Conservation (phyloP, 169 alveolate genomes). For the Eimeria nieschulzi region DNA sequence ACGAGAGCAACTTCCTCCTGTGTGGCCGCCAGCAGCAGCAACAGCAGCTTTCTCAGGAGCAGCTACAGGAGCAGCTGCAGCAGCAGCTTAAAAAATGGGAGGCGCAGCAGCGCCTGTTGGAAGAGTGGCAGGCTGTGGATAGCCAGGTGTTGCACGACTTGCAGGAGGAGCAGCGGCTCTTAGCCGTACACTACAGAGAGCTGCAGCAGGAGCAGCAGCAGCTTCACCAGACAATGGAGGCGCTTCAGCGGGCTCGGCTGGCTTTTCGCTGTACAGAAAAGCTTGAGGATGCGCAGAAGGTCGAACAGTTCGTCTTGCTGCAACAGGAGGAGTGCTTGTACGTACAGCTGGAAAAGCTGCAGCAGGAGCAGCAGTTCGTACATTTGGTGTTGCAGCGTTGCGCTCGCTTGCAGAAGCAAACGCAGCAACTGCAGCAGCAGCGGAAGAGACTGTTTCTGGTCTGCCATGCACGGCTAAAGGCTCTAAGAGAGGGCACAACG, state of each 20-base stretch:
- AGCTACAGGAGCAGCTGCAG: not conserved
- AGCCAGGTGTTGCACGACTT: not conserved
- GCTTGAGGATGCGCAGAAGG: not conserved
- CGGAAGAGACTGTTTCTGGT: not conserved
- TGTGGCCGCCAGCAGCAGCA: no score
- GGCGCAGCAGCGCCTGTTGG: not conserved
- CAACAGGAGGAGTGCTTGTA: slow-evolving; percentile 3
- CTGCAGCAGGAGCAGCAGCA: slow-evolving; percentile 6
- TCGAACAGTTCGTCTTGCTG: not conserved
- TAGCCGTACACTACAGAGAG: not conserved
- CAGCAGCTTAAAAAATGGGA: not conserved
- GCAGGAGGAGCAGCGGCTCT: slow-evolving; percentile 20
- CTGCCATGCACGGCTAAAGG: not conserved
- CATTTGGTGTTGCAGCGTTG: slow-evolving; percentile 23
- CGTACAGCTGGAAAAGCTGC: slow-evolving; percentile 11
- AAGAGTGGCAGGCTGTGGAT: not conserved
- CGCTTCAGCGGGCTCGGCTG: not conserved
- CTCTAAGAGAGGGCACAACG: not conserved
- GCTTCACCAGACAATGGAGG: not conserved
- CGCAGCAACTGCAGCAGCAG: not conserved
- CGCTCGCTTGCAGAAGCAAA: slow-evolving; percentile 21
- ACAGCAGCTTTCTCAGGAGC: slow-evolving; percentile 18
- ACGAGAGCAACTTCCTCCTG: not conserved
- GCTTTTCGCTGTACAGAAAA: not conserved
- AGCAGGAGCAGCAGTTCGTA: slow-evolving; percentile 43